Conservation (phyloP, 2,329 filamentous ascomycete species). For the Coniella lustricola region DNA sequence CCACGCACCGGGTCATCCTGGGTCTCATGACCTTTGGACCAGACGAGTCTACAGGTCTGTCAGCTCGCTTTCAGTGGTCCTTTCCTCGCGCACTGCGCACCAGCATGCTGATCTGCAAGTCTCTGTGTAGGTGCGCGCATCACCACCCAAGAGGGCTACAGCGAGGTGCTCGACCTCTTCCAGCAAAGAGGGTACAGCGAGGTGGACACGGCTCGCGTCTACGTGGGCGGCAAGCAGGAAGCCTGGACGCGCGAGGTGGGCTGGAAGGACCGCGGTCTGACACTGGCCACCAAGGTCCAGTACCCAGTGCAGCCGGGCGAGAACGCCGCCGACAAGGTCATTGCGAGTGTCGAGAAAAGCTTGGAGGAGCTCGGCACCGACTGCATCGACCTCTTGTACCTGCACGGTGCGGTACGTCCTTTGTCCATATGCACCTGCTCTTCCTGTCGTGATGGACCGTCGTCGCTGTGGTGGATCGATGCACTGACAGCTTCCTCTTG, state of each 20-base stretch:
- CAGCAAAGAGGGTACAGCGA: constrained; percentile 63
- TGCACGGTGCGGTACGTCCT: constrained; percentile 53
- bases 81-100: background rate
- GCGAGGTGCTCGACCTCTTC: constrained; percentile 57
- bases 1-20: constrained; percentile 50
- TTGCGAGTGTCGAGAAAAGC: constrained; percentile 58
- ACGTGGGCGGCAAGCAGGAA: constrained; percentile 62
- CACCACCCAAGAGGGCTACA: constrained; percentile 52
- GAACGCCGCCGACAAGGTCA: constrained; percentile 58
- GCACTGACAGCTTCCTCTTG: background rate
- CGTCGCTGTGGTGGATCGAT: too few species aligned
- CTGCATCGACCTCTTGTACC: constrained; percentile 66
- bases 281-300: constrained; percentile 56
- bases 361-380: constrained; percentile 67
- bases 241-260: constrained; percentile 58
- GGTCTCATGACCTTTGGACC: constrained; percentile 68
- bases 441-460: too few species aligned
- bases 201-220: constrained; percentile 64
- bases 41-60: constrained; percentile 39
- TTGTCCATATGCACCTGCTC: background rate
- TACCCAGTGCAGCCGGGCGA: constrained; percentile 56
- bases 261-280: constrained; percentile 63
- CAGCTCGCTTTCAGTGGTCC: background rate
- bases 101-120: background rate
- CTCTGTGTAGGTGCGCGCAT: constrained; percentile 42